Evolutionary conservation across 345 rosid genomes (phyloP).

Genomic region (Lepidium aucheri): DNA sequence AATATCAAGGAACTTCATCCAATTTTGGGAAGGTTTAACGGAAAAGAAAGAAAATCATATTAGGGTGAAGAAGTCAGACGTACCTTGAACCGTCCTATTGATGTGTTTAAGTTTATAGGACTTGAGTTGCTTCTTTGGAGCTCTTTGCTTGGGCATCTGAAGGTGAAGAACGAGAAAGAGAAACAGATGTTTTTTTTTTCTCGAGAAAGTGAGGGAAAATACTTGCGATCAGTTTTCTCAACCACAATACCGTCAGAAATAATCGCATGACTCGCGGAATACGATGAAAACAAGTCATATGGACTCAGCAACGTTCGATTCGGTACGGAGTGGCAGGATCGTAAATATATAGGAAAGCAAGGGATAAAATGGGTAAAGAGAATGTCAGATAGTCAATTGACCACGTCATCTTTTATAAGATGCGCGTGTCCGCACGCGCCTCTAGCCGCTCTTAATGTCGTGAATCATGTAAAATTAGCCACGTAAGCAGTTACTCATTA

Average conservation of each 20-base stretch:
- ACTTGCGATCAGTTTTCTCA: not conserved
- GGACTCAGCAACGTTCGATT: slow-evolving; percentile 3
- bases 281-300: not conserved
- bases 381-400: slow-evolving; percentile 2
- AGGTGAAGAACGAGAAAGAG: slow-evolving; percentile 8
- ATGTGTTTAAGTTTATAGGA: slow-evolving; percentile 66
- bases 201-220: slow-evolving; percentile 20
- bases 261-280: slow-evolving; percentile 8
- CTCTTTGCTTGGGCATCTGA: slow-evolving; percentile 78
- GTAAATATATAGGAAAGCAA: not conserved
- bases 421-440: not conserved
- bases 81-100: slow-evolving; percentile 73
- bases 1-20: not conserved
- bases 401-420: slow-evolving; percentile 22
- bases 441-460: not conserved
- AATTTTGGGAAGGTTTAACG: not conserved
- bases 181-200: not conserved
- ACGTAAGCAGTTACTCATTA: slow-evolving; percentile 15
- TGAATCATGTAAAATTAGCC: not conserved
- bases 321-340: not conserved
- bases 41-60: not conserved
- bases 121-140: slow-evolving; percentile 60
- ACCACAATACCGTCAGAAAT: not conserved
- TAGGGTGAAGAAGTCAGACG: not conserved
- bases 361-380: not conserved